A percentile compares a stretch with the other conserved stretches of the same genome.
phyloP scores from a whole-genome alignment of 805 yeast genomes.

The Spathaspora hagerdaliae region DNA sequence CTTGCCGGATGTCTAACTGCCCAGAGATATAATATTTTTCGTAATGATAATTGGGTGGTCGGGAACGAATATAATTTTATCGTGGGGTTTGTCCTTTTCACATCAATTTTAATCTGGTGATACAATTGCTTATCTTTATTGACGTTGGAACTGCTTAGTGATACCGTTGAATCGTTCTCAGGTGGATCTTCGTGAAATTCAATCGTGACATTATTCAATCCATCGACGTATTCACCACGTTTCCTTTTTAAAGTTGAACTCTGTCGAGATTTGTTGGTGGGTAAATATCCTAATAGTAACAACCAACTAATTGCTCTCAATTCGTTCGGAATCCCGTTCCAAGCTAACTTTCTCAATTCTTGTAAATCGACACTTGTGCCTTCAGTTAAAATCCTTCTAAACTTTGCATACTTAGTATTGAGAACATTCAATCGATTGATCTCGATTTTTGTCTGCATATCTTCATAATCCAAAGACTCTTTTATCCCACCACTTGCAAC shows the following conservation, averaged over 20 bases:
- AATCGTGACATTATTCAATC: conserved; percentile 58
- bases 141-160: conserved; percentile 2
- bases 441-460: conserved; percentile 39
- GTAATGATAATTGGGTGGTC: conserved; percentile 73
- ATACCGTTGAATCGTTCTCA: conserved; percentile 10
- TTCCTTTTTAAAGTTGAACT: conserved; percentile 67
- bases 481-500: background rate
- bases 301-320: conserved; percentile 88
- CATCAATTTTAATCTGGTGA: conserved; percentile 94
- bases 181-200: conserved; percentile 27
- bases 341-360: conserved; percentile 73
- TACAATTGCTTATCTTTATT: conserved; percentile 58
- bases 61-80: conserved; percentile 66
- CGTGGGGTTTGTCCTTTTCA: conserved; percentile 89
- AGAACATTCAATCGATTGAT: conserved; percentile 55
- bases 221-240: conserved; percentile 79
- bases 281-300: conserved; percentile 81
- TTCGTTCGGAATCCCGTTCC: conserved; percentile 90
- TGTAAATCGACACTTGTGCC: conserved; percentile 56
- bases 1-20: conserved; percentile 96
- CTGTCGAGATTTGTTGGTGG: conserved; percentile 78
- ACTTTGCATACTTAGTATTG: conserved; percentile 59
- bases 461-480: conserved; percentile 18
- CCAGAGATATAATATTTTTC: conserved; percentile 85
- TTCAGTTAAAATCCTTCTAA: conserved; percentile 54